phyloP scores from a whole-genome alignment of 768 basidiomycete species.

The Trametes cinnabarina region DNA sequence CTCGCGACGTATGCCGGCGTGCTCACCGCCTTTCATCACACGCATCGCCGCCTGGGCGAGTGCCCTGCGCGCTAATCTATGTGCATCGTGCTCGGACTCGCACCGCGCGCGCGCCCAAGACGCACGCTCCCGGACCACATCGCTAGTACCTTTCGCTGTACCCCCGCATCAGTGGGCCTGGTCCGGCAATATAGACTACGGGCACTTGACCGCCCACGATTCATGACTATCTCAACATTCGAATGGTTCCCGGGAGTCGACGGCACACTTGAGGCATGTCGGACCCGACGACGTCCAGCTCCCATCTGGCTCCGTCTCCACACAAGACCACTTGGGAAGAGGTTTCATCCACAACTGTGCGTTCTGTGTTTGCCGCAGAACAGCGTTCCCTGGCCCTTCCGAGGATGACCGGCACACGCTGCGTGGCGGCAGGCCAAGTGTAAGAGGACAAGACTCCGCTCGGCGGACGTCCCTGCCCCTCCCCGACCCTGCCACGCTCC shows the following conservation, averaged over 20 bases:
- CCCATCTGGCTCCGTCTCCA: background rate
- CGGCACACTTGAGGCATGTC: background rate
- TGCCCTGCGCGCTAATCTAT: conserved; percentile 7
- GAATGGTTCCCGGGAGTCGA: no score
- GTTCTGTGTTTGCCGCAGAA: no score
- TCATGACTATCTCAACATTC: no score
- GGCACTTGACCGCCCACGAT: no score
- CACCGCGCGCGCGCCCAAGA: background rate
- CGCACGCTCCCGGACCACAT: background rate
- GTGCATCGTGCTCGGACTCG: background rate
- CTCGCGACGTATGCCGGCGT: conserved; percentile 62
- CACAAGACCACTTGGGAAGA: background rate
- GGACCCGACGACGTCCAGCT: background rate
- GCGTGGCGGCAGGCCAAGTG: no score
- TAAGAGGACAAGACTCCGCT: no score
- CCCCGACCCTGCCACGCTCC: background rate
- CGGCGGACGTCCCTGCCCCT: no score
- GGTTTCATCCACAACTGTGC: background rate
- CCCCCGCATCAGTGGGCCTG: background rate
- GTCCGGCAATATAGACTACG: background rate
- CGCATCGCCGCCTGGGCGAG: conserved; percentile 39
- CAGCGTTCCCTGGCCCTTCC: background rate
- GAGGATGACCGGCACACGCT: no score
- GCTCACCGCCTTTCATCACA: conserved; percentile 55
- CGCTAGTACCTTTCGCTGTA: background rate